Evolutionary conservation across 768 basidiomycete species (phyloP).

Genomic region (Naematelia aurantialba): DNA sequence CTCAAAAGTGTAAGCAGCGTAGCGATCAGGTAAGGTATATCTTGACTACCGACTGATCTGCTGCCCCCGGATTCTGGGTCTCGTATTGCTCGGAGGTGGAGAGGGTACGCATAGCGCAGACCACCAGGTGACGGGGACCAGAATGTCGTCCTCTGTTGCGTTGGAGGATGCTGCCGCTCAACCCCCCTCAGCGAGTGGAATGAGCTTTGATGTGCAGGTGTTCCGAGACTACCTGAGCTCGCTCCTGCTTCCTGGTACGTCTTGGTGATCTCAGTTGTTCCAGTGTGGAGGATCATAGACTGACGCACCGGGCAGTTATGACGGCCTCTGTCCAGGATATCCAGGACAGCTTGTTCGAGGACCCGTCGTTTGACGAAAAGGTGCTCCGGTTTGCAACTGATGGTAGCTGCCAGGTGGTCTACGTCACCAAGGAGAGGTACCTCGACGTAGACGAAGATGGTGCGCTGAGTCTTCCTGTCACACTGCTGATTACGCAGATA

Average conservation of each 20-base stretch:
- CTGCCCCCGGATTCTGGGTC: no score
- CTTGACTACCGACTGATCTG: no score
- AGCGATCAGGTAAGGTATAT: no score
- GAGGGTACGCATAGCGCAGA: no score
- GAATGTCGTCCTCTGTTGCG: background rate
- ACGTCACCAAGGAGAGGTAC: conserved; percentile 41
- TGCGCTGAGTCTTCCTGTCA: conserved; percentile 1
- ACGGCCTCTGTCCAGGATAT: conserved; percentile 37
- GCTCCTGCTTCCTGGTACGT: conserved; percentile 42
- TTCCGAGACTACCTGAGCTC: conserved; percentile 41
- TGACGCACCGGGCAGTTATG: conserved; percentile 35
- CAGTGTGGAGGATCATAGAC: background rate
- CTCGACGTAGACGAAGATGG: conserved; percentile 31
- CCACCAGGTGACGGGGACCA: background rate
- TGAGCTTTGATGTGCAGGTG: conserved; percentile 37
- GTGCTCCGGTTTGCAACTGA: conserved; percentile 40
- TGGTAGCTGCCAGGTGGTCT: conserved; percentile 44
- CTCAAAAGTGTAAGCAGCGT: no score
- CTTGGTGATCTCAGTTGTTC: background rate
- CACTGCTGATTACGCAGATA: conserved; percentile 10
- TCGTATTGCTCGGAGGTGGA: no score
- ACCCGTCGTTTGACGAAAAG: conserved; percentile 45
- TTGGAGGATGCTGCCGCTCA: conserved; percentile 15
- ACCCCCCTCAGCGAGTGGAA: conserved; percentile 3
- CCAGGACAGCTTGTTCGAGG: conserved; percentile 39